Conservation (phyloP, 352 stramenopile genomes). For the Phytophthora sp. region DNA sequence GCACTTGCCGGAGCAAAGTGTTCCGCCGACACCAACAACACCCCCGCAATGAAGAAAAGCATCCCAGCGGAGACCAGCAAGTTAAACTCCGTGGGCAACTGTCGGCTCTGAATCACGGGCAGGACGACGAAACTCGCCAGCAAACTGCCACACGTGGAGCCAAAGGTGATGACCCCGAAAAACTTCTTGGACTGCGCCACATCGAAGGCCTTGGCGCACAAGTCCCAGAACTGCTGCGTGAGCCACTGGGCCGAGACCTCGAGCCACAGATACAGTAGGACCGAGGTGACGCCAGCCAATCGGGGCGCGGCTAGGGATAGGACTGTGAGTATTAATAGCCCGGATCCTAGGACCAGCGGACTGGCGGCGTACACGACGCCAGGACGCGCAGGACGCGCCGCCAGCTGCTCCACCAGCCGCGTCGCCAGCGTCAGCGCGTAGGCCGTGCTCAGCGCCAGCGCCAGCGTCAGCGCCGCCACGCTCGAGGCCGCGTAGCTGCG, state of each 20-base stretch:
- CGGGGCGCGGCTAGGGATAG: conserved; percentile 51
- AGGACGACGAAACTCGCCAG: conserved; percentile 78
- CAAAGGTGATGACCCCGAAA: conserved; percentile 89
- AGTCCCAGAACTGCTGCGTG: conserved; percentile 88
- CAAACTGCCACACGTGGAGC: conserved; percentile 79
- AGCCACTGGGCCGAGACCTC: conserved; percentile 79
- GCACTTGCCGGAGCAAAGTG: conserved; percentile 36
- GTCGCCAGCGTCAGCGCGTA: conserved; percentile 65
- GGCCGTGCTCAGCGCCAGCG: conserved; percentile 75
- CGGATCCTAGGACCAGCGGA: conserved; percentile 47
- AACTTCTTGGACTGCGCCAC: conserved; percentile 86
- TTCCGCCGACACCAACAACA: conserved; percentile 62
- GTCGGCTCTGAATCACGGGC: conserved; percentile 50
- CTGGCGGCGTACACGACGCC: conserved; percentile 63
- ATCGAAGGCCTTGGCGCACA: conserved; percentile 82
- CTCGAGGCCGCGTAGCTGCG: conserved; percentile 71
- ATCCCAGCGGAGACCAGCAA: conserved; percentile 61
- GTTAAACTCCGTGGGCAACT: conserved; percentile 77
- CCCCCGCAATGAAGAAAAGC: conserved; percentile 60
- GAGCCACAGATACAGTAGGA: conserved; percentile 84
- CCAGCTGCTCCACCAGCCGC: conserved; percentile 40
- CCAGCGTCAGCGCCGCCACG: conserved; percentile 73
- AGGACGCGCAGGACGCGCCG: conserved; percentile 20
- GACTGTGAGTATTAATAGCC: conserved; percentile 50
- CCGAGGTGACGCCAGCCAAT: conserved; percentile 51